Evolutionary conservation across 2,329 filamentous ascomycete species (phyloP).

Genomic region (Cladosporium austrohemisphaericum): DNA sequence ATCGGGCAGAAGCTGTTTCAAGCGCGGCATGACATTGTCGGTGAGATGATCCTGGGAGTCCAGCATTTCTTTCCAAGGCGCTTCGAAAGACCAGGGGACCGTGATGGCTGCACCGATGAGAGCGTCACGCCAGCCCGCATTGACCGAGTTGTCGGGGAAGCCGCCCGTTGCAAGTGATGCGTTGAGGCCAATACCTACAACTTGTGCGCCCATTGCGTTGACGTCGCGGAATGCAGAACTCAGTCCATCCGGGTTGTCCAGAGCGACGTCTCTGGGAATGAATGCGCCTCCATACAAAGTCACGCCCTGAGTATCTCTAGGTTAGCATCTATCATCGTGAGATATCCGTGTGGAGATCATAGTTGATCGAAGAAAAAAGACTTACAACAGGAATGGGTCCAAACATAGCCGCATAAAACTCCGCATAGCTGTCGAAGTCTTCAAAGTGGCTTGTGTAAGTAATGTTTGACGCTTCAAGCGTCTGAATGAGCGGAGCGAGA

Average conservation of each 20-base stretch:
- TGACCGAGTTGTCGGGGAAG: slow-evolving; percentile 36
- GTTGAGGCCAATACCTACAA: slow-evolving; percentile 40
- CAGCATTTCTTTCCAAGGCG: slow-evolving; percentile 36
- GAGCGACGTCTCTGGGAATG: slow-evolving; percentile 34
- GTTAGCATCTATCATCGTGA: too few relatives aligned
- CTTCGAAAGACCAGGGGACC: slow-evolving; percentile 37
- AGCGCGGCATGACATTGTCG: slow-evolving; percentile 35
- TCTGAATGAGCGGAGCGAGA: slow-evolving; percentile 44
- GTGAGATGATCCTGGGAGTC: slow-evolving; percentile 38
- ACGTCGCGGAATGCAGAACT: slow-evolving; percentile 34
- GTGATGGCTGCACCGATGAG: slow-evolving; percentile 36
- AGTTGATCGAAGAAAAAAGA: not conserved
- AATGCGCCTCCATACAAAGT: slow-evolving; percentile 29
- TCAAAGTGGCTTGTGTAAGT: slow-evolving; percentile 29
- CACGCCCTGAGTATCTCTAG: slow-evolving; percentile 17
- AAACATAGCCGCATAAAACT: slow-evolving; percentile 33
- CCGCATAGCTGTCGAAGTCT: slow-evolving; percentile 33
- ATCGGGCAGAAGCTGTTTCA: slow-evolving; percentile 39
- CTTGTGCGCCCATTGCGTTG: slow-evolving; percentile 33
- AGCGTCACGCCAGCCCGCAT: slow-evolving; percentile 38
- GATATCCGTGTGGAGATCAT: not conserved
- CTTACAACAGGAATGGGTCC: slow-evolving; percentile 31
- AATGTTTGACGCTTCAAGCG: slow-evolving; percentile 38
- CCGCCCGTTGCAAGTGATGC: slow-evolving; percentile 34
- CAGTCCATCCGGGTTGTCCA: slow-evolving; percentile 29